These are phyloP conservation scores for Mycena sanguinolenta DNA, from an alignment of 768 basidiomycete species.

Conservation along the genomic window DNA sequence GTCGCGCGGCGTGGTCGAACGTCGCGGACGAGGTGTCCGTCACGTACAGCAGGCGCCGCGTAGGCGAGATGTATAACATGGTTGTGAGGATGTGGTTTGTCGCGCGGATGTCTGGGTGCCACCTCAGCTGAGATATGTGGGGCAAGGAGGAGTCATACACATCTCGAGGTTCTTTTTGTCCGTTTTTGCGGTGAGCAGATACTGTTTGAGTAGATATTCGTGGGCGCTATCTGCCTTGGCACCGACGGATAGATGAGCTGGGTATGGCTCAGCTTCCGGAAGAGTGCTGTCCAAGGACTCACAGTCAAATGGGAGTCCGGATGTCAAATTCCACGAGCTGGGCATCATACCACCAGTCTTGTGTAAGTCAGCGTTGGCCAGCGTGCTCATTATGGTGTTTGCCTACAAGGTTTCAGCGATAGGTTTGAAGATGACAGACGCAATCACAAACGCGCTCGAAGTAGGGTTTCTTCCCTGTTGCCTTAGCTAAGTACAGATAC, in stretches of 20 bases:
- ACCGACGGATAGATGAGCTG: slow-evolving; percentile 69
- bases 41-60: slow-evolving; percentile 76
- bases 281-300: slow-evolving; percentile 33
- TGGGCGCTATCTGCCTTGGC: slow-evolving; percentile 80
- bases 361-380: slow-evolving; percentile 62
- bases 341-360: slow-evolving; percentile 75
- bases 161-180: slow-evolving; percentile 73
- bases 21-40: slow-evolving; percentile 61
- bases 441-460: slow-evolving; percentile 62
- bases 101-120: slow-evolving; percentile 65
- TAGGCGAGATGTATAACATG: slow-evolving; percentile 76
- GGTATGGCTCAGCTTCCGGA: slow-evolving; percentile 28
- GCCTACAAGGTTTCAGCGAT: slow-evolving; percentile 50
- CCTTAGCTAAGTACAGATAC: slow-evolving; percentile 84
- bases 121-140: slow-evolving; percentile 11
- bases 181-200: slow-evolving; percentile 72
- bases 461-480: slow-evolving; percentile 78
- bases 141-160: slow-evolving; percentile 60
- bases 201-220: slow-evolving; percentile 84
- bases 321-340: slow-evolving; percentile 64
- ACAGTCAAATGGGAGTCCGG: slow-evolving; percentile 64
- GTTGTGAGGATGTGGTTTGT: slow-evolving; percentile 74
- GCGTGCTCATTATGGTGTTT: slow-evolving; percentile 58
- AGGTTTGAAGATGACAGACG: neutral
- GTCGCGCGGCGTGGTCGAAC: slow-evolving; percentile 45